Evolutionary conservation across 371 early-diverging fungal species (phyloP).

Genomic region (Funneliformis caledonium): DNA sequence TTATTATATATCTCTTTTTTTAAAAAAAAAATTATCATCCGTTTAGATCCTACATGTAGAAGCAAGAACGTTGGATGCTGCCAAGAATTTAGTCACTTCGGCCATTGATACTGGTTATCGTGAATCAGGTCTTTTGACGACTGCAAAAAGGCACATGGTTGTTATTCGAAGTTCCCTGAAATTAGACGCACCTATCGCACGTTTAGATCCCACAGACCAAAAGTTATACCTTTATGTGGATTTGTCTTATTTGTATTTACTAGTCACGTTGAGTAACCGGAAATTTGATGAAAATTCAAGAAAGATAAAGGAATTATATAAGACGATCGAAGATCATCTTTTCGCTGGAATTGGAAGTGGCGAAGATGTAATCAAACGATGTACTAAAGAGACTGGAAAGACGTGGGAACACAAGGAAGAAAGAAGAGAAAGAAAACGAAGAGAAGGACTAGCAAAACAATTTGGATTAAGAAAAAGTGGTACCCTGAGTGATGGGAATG

Average conservation of each 20-base stretch:
- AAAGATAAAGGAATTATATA: constrained; percentile 57
- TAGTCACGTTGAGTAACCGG: constrained; percentile 57
- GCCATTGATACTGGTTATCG: constrained; percentile 64
- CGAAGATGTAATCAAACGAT: constrained; percentile 2
- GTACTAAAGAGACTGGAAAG: constrained; percentile 42
- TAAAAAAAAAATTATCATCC: neutral
- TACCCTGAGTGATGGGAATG: constrained; percentile 24
- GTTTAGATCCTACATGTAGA: constrained; percentile 66
- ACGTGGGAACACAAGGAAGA: constrained; percentile 62
- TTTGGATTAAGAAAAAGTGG: constrained; percentile 25
- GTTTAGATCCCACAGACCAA: constrained; percentile 46
- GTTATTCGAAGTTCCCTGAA: constrained; percentile 66
- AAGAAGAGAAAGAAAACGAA: constrained; percentile 58
- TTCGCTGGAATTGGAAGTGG: constrained; percentile 33
- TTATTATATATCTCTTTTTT: neutral
- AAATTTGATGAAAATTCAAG: constrained; percentile 59
- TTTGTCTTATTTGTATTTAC: constrained; percentile 50
- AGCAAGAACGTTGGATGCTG: constrained; percentile 56
- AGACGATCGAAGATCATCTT: constrained; percentile 46
- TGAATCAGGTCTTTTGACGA: constrained; percentile 67
- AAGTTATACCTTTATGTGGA: constrained; percentile 57
- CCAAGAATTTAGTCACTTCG: constrained; percentile 56
- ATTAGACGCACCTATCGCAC: constrained; percentile 65
- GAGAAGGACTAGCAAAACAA: constrained; percentile 52
- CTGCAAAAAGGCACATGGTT: constrained; percentile 62